phyloP scores from a whole-genome alignment of 345 rosid genomes.

The Combretum micranthum region DNA sequence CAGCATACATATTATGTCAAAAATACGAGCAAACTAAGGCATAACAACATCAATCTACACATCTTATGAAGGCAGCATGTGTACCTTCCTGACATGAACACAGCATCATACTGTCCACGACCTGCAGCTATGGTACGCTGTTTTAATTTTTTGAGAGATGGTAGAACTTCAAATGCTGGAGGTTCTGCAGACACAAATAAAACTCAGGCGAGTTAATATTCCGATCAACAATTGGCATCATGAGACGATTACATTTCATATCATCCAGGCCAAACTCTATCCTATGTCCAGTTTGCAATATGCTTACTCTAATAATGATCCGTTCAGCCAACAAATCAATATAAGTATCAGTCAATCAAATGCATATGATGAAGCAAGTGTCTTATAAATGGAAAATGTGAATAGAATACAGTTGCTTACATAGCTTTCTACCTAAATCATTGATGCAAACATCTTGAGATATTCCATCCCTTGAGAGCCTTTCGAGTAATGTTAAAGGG shows the following conservation, averaged over 20 bases:
- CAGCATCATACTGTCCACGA: slow-evolving; percentile 82
- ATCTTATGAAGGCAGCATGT: not conserved
- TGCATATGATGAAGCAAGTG: too few species aligned
- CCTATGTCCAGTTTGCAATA: too few species aligned
- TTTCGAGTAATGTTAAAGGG: slow-evolving; percentile 69
- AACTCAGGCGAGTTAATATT: too few species aligned
- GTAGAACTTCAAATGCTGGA: slow-evolving; percentile 90
- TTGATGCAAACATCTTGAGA: slow-evolving; percentile 83
- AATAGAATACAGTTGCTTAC: slow-evolving; percentile 1
- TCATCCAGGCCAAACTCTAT: too few species aligned
- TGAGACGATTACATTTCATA: too few species aligned
- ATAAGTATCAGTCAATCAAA: not conserved
- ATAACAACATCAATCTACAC: not conserved
- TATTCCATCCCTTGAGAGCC: slow-evolving; percentile 60
- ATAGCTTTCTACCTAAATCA: slow-evolving; percentile 63
- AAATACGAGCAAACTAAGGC: not conserved
- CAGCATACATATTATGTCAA: too few species aligned
- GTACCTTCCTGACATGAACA: slow-evolving; percentile 97
- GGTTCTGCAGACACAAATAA: slow-evolving; percentile 45
- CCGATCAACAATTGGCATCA: too few species aligned
- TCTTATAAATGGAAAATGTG: too few species aligned
- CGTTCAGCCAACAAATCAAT: not conserved
- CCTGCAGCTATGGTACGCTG: slow-evolving; percentile 74
- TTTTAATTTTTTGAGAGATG: slow-evolving; percentile 77
- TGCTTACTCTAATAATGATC: too few species aligned